Evolutionary conservation across 73 alveolate species (phyloP), one percentile per base, ranked within the genome.

Genomic region (Paraurostyla sp.): DNA sequence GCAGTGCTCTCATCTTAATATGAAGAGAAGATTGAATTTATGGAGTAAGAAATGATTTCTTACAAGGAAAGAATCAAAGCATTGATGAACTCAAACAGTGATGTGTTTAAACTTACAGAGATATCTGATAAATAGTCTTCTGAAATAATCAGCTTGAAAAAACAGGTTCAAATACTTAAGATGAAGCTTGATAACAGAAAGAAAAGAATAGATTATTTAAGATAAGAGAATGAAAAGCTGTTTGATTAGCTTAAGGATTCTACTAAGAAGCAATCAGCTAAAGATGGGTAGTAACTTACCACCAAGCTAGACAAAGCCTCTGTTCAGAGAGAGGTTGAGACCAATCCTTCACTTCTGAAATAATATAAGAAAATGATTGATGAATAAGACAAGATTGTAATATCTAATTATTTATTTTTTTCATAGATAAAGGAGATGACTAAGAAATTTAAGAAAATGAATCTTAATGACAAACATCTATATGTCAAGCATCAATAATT

Each of bases 401-500:
- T 4, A 29, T 60, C 6, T 32, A 9, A 13, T 9, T 9, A 7
- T 29, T 13, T 30, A 29, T 60, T 4, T 27, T 30, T 60, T 2
- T 30, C 32, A 60, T 60, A 60, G 78, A 69, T 69, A 33, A 69
- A 43, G 36, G 84, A 69, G 25, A 69, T 69, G 84, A 41, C 84
- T 40, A 69, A 69, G 62, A 41, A 69, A 23, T 69, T 69, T 46
- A 69, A 69, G 41, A 69, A 69, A 38, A 33, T 69, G 58, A 69
- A 69, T 23, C 6, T 69, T 59, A 69, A 38, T 41, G 84, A 69
- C 40, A 69, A 69, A 32, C 58, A 38, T 38, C 41, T 69, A 23
- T 69, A 69, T 69, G 58, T 69, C 22, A 69, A 69, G 23, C 65
- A 38, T 18, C n/a, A 69, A 23, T 23, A 38, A 23, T 42, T 41